These are phyloP conservation scores for Auricularia cornea DNA, from an alignment of 768 basidiomycete genomes.

Conservation along the genomic window DNA sequence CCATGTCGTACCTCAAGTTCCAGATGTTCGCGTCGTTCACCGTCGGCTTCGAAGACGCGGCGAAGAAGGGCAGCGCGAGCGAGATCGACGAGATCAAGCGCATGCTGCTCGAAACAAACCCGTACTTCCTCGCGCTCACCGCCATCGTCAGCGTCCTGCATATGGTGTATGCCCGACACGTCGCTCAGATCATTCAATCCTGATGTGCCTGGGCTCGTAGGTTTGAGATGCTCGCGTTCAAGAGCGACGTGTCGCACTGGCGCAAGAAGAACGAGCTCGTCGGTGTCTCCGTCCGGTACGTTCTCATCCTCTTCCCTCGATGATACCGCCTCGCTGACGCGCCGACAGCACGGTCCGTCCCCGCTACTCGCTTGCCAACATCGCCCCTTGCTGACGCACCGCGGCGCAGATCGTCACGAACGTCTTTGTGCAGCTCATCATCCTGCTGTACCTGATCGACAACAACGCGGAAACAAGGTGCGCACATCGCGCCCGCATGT, in stretches of 20 bases:
- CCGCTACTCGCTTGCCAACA: not conserved
- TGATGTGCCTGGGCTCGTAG: conserved; percentile 29
- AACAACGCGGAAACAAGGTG: conserved; percentile 81
- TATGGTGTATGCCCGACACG: conserved; percentile 51
- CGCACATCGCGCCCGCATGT: too few relatives aligned
- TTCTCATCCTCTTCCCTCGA: conserved; percentile 5
- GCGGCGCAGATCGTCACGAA: conserved; percentile 68
- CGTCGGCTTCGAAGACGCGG: conserved; percentile 77
- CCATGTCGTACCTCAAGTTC: conserved; percentile 83
- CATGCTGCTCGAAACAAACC: conserved; percentile 83
- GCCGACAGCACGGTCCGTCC: conserved; percentile 43
- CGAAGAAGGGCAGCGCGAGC: conserved; percentile 50
- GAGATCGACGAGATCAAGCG: conserved; percentile 95
- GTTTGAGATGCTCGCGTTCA: conserved; percentile 95
- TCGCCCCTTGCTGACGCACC: conserved; percentile 2
- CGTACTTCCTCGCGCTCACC: conserved; percentile 80
- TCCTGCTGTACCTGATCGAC: conserved; percentile 89
- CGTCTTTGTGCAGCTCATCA: conserved; percentile 84
- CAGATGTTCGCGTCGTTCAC: conserved; percentile 80
- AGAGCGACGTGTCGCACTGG: conserved; percentile 93
- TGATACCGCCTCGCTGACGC: conserved; percentile 11
- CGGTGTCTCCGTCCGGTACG: conserved; percentile 86
- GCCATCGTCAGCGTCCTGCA: conserved; percentile 82
- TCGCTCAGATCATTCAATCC: conserved; percentile 1
- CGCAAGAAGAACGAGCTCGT: conserved; percentile 88